Base-by-base conservation (phyloP, 495 filamentous ascomycete genomes). In the Aspergillus steynii region DNA sequence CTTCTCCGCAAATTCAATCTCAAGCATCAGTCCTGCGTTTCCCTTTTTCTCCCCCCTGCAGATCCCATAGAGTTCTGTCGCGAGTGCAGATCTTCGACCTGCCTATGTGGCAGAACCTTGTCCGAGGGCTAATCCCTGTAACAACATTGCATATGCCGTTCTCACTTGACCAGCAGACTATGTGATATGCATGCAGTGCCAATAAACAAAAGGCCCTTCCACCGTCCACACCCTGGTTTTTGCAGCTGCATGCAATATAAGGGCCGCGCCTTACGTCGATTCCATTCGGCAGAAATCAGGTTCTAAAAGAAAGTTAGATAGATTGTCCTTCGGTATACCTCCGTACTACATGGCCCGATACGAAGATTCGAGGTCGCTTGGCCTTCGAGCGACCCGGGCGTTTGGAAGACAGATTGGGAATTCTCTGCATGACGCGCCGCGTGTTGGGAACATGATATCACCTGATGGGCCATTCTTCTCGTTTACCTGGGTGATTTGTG, bases 171-270 rank as follows among this genome's bases (percentile, higher is more conserved):
- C 61, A 61, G 37, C 61, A 59, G 28, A 15, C 55, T 61, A 48
- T 50, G 58, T 53, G 7, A 27, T 53, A 56, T 53, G 34, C 25
- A 54, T 62, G 55, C 29, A 55, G 31, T 50, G 8, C 48, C 34
- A 50, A 54, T 58, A 56, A 53, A 48, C 46, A 29, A 54, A 5
- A 9, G 54, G 34, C 29, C 53, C 53, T 34, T 29, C 26, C 49
- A 28, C 45, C 1, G 26, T 29, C 50, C 50, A n/a, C 5, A 5
- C 5, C 49, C 58, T 53, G 53, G 58, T 26, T 53, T 42, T 61
- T 59, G 61, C 65, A 67, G 61, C 59, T 64, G 65, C 61, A 64
- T 61, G 61, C 59, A 61, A 61, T 59, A 61, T 53, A 50, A 51
- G 42, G 52, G 31, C 27, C 9, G 32, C 47, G 10, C 47, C 15